Percentiles rank a stretch among this genome's conserved stretches.
Evolutionary conservation across 225 moss, liverwort and hornwort species (phyloP).

Genomic region (Straminergon stramineum): DNA sequence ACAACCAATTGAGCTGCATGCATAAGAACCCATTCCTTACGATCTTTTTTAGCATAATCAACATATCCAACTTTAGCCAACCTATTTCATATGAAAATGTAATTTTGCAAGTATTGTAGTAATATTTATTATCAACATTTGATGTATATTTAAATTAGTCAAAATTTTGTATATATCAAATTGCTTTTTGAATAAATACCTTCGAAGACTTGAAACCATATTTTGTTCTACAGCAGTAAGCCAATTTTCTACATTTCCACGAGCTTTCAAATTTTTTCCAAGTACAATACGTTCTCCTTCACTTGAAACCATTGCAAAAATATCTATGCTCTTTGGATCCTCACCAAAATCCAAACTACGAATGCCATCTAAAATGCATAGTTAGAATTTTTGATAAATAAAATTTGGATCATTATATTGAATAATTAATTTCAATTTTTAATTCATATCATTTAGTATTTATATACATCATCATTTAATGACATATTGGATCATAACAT

Average conservation of each 20-base stretch:
- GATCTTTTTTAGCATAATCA: conserved; percentile 45
- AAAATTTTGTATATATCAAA: not conserved
- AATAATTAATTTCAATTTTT: not conserved
- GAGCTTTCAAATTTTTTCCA: conserved; percentile 85
- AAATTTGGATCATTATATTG: not conserved
- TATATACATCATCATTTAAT: not conserved
- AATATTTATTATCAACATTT: accelerated
- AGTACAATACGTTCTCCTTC: conserved; percentile 63
- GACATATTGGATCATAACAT: not conserved
- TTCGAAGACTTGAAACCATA: conserved; percentile 73
- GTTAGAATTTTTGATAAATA: too few relatives aligned
- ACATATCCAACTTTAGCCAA: conserved; percentile 63
- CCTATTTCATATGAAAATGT: not conserved
- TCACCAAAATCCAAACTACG: conserved; percentile 89
- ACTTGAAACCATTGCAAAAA: conserved; percentile 83
- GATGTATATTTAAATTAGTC: not conserved
- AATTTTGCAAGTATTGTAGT: accelerated
- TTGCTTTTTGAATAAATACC: not conserved
- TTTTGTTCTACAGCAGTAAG: conserved; percentile 83
- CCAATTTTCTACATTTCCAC: conserved; percentile 96
- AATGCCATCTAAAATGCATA: conserved; percentile 49
- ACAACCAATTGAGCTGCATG: conserved; percentile 90
- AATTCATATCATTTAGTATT: not conserved
- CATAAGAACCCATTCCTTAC: conserved; percentile 53
- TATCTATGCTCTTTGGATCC: conserved; percentile 92